phyloP scores from a whole-genome alignment of 306 rosid species.

The Prunus dulcis region DNA sequence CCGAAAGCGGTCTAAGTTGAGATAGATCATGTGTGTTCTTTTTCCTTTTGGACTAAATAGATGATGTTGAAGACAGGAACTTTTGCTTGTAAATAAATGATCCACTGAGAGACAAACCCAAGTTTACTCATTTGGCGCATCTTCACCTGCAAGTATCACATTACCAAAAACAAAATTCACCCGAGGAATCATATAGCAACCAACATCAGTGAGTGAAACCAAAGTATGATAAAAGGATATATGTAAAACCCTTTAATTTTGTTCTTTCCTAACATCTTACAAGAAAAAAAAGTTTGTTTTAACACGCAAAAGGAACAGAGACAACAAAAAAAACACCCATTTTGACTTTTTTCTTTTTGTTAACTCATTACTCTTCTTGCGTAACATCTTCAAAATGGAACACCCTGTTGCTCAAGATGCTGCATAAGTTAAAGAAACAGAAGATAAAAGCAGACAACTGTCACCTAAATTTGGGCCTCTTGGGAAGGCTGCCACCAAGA shows the following conservation, averaged over 20 bases:
- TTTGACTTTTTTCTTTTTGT: not conserved
- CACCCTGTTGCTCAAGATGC: conserved; percentile 1
- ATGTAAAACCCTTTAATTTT: not conserved
- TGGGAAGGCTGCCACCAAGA: conserved; percentile 25
- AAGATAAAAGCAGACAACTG: not conserved
- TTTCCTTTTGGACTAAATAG: not conserved
- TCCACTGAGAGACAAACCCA: no score
- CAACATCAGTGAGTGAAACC: not conserved
- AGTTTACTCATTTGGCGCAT: not conserved
- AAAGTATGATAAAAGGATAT: not conserved
- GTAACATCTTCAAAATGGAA: conserved; percentile 1
- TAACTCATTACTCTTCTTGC: not conserved
- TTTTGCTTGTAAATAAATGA: not conserved
- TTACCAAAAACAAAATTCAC: not conserved
- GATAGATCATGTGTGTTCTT: conserved; percentile 32
- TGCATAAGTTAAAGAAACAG: not conserved
- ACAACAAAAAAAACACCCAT: not conserved
- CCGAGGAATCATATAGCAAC: not conserved
- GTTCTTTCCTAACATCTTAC: not conserved
- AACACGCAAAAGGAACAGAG: not conserved
- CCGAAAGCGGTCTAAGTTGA: conserved; percentile 57
- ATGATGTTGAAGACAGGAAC: not conserved
- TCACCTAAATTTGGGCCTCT: conserved; percentile 35
- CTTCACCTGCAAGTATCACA: not conserved
- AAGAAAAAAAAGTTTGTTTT: not conserved